Conservation (phyloP, 2,329 filamentous ascomycete species). For the Phyllosticta citriasiana region DNA sequence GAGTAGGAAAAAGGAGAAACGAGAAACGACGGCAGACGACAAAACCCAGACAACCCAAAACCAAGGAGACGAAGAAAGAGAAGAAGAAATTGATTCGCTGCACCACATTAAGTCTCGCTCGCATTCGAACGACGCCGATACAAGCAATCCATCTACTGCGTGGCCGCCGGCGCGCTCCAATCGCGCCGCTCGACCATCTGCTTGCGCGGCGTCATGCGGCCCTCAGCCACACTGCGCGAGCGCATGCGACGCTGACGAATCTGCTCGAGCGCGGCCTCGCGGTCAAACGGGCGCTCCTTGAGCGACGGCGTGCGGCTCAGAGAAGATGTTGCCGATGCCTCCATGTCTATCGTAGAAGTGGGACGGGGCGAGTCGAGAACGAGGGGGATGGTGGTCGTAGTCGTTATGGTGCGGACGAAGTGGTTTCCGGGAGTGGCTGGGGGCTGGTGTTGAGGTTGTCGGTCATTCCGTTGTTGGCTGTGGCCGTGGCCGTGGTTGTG, state of each 20-base stretch:
- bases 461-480: conserved; percentile 8
- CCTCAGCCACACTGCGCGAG: conserved; percentile 57
- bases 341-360: conserved; percentile 12
- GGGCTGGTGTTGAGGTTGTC: conserved; percentile 3
- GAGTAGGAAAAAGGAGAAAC: too few relatives aligned
- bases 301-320: conserved; percentile 18
- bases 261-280: conserved; percentile 65
- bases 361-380: conserved; percentile 32
- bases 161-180: conserved; percentile 34
- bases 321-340: conserved; percentile 12
- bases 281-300: conserved; percentile 34
- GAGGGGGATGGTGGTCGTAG: conserved; percentile 39
- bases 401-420: conserved; percentile 34
- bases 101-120: too few relatives aligned
- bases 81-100: neutral
- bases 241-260: conserved; percentile 64
- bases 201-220: conserved; percentile 51
- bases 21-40: too few relatives aligned
- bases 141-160: neutral
- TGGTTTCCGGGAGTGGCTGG: neutral
- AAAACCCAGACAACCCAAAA: too few relatives aligned
- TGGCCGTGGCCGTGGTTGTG: neutral
- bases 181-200: conserved; percentile 45
- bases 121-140: too few relatives aligned
- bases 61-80: neutral